phyloP scores from a whole-genome alignment of 768 basidiomycete genomes.

The Boletus insuetus region DNA sequence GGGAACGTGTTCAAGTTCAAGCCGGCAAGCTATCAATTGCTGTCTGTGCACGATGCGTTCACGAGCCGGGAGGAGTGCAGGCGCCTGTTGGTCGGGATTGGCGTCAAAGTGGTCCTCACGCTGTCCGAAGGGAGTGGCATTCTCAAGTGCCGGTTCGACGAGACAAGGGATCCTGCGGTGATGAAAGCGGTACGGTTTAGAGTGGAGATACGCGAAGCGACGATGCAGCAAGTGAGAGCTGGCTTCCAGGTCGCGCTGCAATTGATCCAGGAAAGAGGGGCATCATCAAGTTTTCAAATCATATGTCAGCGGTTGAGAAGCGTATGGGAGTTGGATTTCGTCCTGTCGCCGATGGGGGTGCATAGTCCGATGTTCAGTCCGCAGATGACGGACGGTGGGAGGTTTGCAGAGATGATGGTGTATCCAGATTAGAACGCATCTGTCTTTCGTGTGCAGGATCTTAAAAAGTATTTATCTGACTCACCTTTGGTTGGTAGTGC shows the following conservation, averaged over 20 bases:
- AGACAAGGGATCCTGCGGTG: slow-evolving; percentile 53
- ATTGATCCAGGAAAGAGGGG: slow-evolving; percentile 84
- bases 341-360: slow-evolving; percentile 16
- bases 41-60: slow-evolving; percentile 56
- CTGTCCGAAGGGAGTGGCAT: slow-evolving; percentile 61
- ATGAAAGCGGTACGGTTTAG: slow-evolving; percentile 79
- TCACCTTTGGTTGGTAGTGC: neutral
- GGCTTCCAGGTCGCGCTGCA: slow-evolving; percentile 59
- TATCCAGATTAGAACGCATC: slow-evolving; percentile 26
- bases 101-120: slow-evolving; percentile 64
- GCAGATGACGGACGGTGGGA: slow-evolving; percentile 24
- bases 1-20: slow-evolving; percentile 86
- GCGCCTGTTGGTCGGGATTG: slow-evolving; percentile 66
- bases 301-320: slow-evolving; percentile 62
- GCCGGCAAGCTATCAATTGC: slow-evolving; percentile 54
- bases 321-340: slow-evolving; percentile 66
- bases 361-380: slow-evolving; percentile 29
- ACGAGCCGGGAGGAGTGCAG: slow-evolving; percentile 74
- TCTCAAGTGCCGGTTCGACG: slow-evolving; percentile 76
- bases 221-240: slow-evolving; percentile 38
- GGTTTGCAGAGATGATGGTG: slow-evolving; percentile 33
- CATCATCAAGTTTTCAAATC: slow-evolving; percentile 75
- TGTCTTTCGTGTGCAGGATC: slow-evolving; percentile 15
- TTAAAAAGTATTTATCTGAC: slow-evolving; percentile 6
- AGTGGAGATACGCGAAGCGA: slow-evolving; percentile 62